Base-by-base conservation (phyloP, 306 rosid genomes). In the Ziziphus jujuba region DNA sequence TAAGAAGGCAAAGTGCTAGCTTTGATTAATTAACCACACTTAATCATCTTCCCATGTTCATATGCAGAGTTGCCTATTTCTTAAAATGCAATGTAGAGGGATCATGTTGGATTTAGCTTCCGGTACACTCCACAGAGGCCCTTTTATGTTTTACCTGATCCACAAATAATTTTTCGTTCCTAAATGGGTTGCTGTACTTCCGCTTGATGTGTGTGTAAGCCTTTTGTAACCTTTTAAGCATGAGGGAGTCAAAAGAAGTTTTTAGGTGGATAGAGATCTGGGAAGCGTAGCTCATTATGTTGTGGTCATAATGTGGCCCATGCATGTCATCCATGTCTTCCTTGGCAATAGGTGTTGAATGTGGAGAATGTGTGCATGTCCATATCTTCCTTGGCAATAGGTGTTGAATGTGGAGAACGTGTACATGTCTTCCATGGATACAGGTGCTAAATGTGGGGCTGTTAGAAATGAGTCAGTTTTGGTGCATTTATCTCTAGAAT, bases 1-100 rank as follows among this genome's bases (percentile, higher is more conserved):
- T 64, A 86, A 56, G 79, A 86, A 75, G 70, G 56, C 74, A 54
- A 85, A 88, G 84, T 72, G 75, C 76, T 69, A 15, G 60, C 33
- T 76, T 33, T 57, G 61, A 69, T 68, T 16, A 36, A 9, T 9
- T 12, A 9, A 9, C 12, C 1, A 3, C 14, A 4, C 31, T 70
- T 56, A 56, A 72, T 45, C 70, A 5, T 64, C 66, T 21, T 23
- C 48, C 33, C 61, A 66, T 62, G 73, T 59, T 66, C 22, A 67
- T 49, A 57, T 52, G 71, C 71, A 31, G 69, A 50, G 48, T 25
- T 56, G 56, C 60, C 70, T 43, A 19, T 7, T 47, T 47, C 56
- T 36, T 8, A 40, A 33, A 43, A 43, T 63, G 70, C 63, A 53
- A 47, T 48, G 19, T 50, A 17, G 53, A 67, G 22, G 8, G 53